Percentiles rank a stretch among this genome's conserved stretches.
phyloP scores from a whole-genome alignment of 2,329 filamentous ascomycete species.

The Neopestalotiopsis sp. region DNA sequence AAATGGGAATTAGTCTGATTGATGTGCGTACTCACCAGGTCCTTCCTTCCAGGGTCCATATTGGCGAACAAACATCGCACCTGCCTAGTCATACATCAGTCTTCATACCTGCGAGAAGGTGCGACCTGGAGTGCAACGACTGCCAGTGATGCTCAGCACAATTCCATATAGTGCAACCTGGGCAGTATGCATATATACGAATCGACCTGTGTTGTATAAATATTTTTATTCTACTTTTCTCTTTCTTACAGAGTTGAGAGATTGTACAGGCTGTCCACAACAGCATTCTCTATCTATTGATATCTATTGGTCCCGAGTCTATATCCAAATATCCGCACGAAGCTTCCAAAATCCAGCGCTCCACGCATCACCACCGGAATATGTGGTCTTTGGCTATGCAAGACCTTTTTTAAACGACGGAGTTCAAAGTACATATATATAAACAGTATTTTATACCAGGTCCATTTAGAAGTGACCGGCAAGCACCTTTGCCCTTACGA shows the following conservation, averaged over 20 bases:
- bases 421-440: background rate
- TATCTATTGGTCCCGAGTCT: constrained; percentile 2
- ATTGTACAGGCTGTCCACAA: background rate
- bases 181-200: too few species aligned
- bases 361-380: background rate
- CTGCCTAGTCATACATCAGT: background rate
- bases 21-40: too few species aligned
- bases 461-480: background rate
- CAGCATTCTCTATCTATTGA: background rate
- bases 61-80: background rate
- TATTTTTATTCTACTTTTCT: background rate
- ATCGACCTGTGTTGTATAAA: background rate
- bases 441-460: background rate
- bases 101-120: background rate
- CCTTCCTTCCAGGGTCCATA: too few species aligned
- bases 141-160: background rate
- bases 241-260: constrained; percentile 1
- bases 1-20: too few species aligned
- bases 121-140: background rate
- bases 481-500: background rate
- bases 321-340: background rate
- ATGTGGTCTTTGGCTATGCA: background rate
- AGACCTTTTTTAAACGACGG: background rate
- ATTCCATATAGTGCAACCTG: too few species aligned
- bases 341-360: background rate